Base-by-base conservation (phyloP, 2,329 filamentous ascomycete species). In the Orbilia brochopaga region DNA sequence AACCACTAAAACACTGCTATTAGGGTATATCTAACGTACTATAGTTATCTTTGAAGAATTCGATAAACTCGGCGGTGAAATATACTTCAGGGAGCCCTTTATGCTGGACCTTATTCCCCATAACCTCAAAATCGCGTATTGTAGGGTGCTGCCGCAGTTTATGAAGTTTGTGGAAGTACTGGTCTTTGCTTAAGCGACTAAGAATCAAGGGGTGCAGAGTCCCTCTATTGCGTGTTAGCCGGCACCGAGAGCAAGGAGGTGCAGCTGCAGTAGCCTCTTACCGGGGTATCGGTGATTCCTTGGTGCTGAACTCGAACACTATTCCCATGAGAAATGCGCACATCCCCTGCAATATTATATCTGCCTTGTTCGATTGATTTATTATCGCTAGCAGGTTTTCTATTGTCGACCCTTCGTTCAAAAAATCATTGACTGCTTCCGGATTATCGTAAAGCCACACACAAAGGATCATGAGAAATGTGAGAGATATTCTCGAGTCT, bases 21-120 rank as follows among this genome's bases (percentile, higher is more conserved):
- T 32, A 32, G 27, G 27, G 27, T 4, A 35, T 8, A 48, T 32
- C 2, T 13, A 11, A 8, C n/a, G 4, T 55, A 24, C 13, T 93
- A 78, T 95, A 97, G 78, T 96, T 96, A 77, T 97, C 92, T 77
- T 97, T 97, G 76, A 97, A 86, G 77, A 97, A 96, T 70, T 97
- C 90, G 62, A 99, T 87, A 79, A 97, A 97, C 0, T 86, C 86
- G 52, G 86, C 84, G 75, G 96, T 92, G 74, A 97, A 94, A 78
- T 87, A 95, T 0, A 96, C 90, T 56, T 92, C 88, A 0, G 92
- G 90, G 6, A 92, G 79, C 75, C 80, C 85, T 79, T 83, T 82
- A n/a, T 66, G 65, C 27, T 75, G 74, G 19, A 63, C 72, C 15
- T 58, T 46, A 52, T 76, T 73, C 19, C 65, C 72, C 4, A 73